Conservation (phyloP, 345 rosid genomes). For the Zanthoxylum bungeanum region DNA sequence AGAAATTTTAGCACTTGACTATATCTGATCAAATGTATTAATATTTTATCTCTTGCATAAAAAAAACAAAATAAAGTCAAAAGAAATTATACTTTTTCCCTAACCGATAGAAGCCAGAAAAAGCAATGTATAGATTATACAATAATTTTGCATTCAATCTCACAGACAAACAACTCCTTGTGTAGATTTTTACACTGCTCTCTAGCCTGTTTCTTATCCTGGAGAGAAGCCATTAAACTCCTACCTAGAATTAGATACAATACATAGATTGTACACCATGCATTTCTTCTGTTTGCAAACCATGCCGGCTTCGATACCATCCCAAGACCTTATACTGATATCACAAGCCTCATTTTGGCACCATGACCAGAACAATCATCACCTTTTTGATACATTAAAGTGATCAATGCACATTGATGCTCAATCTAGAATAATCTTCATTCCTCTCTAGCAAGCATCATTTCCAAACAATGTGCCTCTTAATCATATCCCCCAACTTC, state of each 20-base stretch:
- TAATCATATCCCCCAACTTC: not conserved
- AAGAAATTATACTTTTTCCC: not conserved
- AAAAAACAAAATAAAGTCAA: not conserved
- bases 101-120: not conserved
- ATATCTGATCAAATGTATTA: no score
- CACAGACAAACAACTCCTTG: not conserved
- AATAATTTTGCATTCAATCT: not conserved
- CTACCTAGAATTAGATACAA: no score
- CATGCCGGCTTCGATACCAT: no score
- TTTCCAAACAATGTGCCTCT: not conserved
- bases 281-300: conserved; percentile 4
- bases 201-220: no score
- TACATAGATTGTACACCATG: not conserved
- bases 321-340: not conserved
- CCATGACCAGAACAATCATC: not conserved
- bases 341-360: not conserved
- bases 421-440: conserved; percentile 5
- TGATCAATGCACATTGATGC: not conserved
- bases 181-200: no score
- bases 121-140: not conserved
- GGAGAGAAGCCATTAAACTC: no score
- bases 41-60: not conserved
- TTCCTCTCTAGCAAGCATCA: not conserved
- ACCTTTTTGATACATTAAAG: not conserved
- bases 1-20: not conserved